A percentile compares a stretch with the other conserved stretches of the same genome.
Evolutionary conservation across 306 rosid genomes (phyloP).

Genomic region (Prunus campanulata): DNA sequence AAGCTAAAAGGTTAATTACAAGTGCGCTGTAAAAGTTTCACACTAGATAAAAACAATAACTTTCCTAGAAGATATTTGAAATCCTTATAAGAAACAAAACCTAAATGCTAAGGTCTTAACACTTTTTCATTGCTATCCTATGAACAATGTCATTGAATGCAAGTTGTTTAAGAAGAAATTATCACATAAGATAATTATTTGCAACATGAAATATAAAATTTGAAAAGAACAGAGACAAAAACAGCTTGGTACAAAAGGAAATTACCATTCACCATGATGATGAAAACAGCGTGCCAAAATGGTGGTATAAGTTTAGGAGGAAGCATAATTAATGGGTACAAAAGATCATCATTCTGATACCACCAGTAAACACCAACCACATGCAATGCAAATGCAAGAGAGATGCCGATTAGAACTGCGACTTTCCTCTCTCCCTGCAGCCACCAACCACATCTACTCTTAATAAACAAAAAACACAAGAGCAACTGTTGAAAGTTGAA

Average conservation of each 20-base stretch:
- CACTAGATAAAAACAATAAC: neutral
- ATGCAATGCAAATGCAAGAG: slow-evolving; percentile 75
- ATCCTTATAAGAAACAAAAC: neutral
- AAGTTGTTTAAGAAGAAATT: neutral
- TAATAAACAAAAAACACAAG: slow-evolving; percentile 17
- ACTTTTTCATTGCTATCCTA: neutral
- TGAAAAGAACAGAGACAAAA: slow-evolving; percentile 4
- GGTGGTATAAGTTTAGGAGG: slow-evolving; percentile 93
- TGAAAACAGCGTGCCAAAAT: slow-evolving; percentile 93
- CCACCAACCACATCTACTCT: slow-evolving; percentile 26
- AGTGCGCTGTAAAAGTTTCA: neutral
- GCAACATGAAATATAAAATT: neutral
- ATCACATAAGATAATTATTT: neutral
- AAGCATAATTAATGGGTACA: slow-evolving; percentile 83
- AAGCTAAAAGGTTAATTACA: neutral
- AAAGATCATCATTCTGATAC: slow-evolving; percentile 85
- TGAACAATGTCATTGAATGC: neutral
- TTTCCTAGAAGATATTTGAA: neutral
- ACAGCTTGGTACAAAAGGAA: slow-evolving; percentile 17
- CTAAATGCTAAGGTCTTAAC: neutral
- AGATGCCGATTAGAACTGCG: slow-evolving; percentile 59
- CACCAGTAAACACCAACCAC: slow-evolving; percentile 93
- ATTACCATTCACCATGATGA: slow-evolving; percentile 89
- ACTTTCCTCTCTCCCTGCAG: slow-evolving; percentile 96
- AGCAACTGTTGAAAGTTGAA: neutral